phyloP scores from a whole-genome alignment of 1,284 basidiomycete species.

The Apiotrichum mycotoxinovorans region DNA sequence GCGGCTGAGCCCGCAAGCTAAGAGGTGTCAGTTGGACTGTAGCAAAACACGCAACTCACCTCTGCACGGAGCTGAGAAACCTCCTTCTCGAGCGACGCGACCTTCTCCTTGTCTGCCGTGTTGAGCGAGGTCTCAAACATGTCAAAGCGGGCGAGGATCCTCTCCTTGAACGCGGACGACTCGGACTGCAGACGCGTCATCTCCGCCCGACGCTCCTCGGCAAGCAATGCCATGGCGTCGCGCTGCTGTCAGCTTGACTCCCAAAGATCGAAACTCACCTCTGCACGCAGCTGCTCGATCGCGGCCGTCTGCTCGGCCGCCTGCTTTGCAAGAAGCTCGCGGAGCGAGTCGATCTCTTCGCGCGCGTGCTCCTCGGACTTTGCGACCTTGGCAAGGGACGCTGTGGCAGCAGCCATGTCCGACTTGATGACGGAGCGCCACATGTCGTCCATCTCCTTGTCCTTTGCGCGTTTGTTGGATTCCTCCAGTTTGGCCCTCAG shows the following conservation, averaged over 20 bases:
- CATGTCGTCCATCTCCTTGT: slow-evolving; percentile 3
- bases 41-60: not conserved
- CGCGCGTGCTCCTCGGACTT: slow-evolving; percentile 10
- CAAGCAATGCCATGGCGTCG: slow-evolving; percentile 4
- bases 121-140: not conserved
- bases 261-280: not conserved
- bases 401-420: slow-evolving; percentile 9
- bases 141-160: slow-evolving; percentile 10
- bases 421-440: slow-evolving; percentile 5
- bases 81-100: slow-evolving; percentile 10
- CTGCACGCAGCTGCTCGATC: not conserved
- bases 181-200: slow-evolving; percentile 5
- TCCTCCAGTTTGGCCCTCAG: not conserved
- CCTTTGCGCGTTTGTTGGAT: not conserved
- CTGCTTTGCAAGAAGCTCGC: slow-evolving; percentile 10
- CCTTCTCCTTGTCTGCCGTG: not conserved
- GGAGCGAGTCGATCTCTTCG: slow-evolving; percentile 9
- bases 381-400: slow-evolving; percentile 3
- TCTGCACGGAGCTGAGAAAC: slow-evolving; percentile 4
- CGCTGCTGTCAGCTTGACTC: slow-evolving; percentile 10
- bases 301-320: not conserved
- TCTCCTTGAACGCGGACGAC: slow-evolving; percentile 1
- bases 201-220: slow-evolving; percentile 10
- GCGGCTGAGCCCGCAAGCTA: not conserved
- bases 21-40: not conserved